These are phyloP conservation scores for Centella asiatica DNA, from an alignment of 129 eudicot genomes.

Conservation along the genomic window DNA sequence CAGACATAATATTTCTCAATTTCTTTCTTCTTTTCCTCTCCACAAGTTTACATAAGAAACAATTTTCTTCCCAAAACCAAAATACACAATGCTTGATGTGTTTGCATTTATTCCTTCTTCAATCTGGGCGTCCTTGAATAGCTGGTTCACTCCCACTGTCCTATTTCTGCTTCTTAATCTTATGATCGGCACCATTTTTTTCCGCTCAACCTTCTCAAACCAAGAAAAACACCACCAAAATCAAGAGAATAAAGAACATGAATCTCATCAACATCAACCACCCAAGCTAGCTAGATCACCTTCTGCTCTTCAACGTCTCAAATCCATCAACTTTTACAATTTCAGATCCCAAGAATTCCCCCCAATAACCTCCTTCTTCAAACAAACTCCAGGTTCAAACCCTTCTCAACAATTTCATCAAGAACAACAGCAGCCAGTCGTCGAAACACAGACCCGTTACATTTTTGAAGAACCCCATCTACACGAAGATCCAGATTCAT, in stretches of 20 bases:
- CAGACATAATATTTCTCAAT: slow-evolving; percentile 1
- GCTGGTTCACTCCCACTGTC: slow-evolving; percentile 86
- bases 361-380: slow-evolving; percentile 4
- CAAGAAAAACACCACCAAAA: slow-evolving; percentile 15
- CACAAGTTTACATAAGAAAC: slow-evolving; percentile 14
- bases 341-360: slow-evolving; percentile 31
- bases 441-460: slow-evolving; percentile 30
- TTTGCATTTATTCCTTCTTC: slow-evolving; percentile 43
- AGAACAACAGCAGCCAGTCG: not conserved
- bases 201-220: slow-evolving; percentile 45
- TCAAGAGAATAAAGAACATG: slow-evolving; percentile 10
- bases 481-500: slow-evolving; percentile 1
- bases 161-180: slow-evolving; percentile 80
- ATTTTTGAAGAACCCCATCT: slow-evolving; percentile 20
- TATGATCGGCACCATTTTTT: slow-evolving; percentile 75
- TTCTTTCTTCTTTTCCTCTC: slow-evolving; percentile 4
- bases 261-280: slow-evolving; percentile 3
- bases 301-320: slow-evolving; percentile 63
- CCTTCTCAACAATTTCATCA: not conserved
- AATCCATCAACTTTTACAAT: slow-evolving; percentile 44
- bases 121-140: slow-evolving; percentile 60
- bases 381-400: slow-evolving; percentile 14
- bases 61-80: slow-evolving; percentile 2
- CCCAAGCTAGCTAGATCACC: slow-evolving; percentile 40
- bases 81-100: slow-evolving; percentile 55